These are phyloP conservation scores for Retiboletus flavoniger DNA, from an alignment of 1,284 basidiomycete species.

Conservation along the genomic window DNA sequence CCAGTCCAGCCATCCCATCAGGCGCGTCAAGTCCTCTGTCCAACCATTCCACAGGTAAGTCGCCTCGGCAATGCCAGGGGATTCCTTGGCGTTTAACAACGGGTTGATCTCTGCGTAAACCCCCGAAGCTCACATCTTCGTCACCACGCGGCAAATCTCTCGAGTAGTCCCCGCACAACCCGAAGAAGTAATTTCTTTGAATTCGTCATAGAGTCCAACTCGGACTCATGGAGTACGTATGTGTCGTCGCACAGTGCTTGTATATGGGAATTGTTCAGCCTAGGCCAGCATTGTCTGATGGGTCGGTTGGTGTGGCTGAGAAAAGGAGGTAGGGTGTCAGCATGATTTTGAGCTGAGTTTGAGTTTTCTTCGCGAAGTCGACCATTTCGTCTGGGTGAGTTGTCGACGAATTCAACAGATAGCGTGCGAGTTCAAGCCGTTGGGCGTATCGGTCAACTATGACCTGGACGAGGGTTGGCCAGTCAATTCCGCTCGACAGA, in stretches of 20 bases:
- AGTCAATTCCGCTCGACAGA: conserved; percentile 41
- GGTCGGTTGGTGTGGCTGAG: conserved; percentile 2
- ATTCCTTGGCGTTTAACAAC: conserved; percentile 1
- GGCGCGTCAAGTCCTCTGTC: conserved; percentile 23
- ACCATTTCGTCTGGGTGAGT: conserved; percentile 8
- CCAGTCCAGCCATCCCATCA: conserved; percentile 47
- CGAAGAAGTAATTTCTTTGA: conserved; percentile 38
- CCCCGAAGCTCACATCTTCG: conserved; percentile 44
- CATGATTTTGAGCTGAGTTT: conserved; percentile 26
- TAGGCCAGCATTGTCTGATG: not conserved
- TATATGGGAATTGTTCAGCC: conserved; percentile 33
- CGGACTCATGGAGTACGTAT: conserved; percentile 32
- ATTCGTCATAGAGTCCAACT: conserved; percentile 27
- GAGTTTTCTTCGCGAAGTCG: conserved; percentile 14
- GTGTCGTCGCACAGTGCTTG: conserved; percentile 35
- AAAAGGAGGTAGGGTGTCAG: conserved; percentile 26
- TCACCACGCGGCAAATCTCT: conserved; percentile 49
- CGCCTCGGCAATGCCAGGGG: conserved; percentile 1
- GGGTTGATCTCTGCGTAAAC: conserved; percentile 35
- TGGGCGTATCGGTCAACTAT: conserved; percentile 44
- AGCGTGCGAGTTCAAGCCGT: conserved; percentile 41
- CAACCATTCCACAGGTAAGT: conserved; percentile 22
- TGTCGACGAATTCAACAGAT: conserved; percentile 34
- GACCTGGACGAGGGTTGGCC: conserved; percentile 41
- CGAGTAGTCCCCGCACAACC: conserved; percentile 37